These are phyloP conservation scores for Russula olivacea DNA, from an alignment of 768 basidiomycete species.

Conservation along the genomic window DNA sequence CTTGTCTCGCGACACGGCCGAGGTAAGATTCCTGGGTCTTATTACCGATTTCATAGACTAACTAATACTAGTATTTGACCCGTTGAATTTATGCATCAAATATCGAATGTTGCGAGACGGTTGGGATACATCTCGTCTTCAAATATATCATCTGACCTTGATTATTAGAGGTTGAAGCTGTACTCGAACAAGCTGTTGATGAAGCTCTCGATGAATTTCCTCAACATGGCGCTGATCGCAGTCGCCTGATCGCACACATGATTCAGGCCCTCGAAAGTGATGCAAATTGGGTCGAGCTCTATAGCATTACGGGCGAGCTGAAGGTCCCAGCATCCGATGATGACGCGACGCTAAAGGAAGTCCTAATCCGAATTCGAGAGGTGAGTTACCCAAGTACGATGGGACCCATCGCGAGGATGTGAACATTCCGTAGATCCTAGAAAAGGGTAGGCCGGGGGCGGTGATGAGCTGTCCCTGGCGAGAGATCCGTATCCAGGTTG, in stretches of 20 bases:
- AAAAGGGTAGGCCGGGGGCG: constrained; percentile 37
- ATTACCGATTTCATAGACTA: not conserved
- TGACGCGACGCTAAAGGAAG: constrained; percentile 29
- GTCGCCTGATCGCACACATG: constrained; percentile 42
- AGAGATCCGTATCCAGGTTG: constrained; percentile 76
- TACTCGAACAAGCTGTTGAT: constrained; percentile 49
- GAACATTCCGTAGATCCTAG: constrained; percentile 31
- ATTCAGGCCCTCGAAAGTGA: constrained; percentile 57
- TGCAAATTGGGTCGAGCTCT: constrained; percentile 62
- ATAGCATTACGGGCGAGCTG: constrained; percentile 66
- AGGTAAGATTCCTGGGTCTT: constrained; percentile 37
- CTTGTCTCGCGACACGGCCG: constrained; percentile 59
- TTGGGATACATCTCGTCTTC: constrained; percentile 30
- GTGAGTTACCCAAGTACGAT: constrained; percentile 33
- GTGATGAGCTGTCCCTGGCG: constrained; percentile 49
- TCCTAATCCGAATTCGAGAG: constrained; percentile 31
- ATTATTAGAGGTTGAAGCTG: constrained; percentile 55
- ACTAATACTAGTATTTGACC: constrained; percentile 47
- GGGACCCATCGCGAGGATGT: constrained; percentile 8
- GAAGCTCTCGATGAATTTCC: constrained; percentile 37
- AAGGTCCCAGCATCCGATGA: constrained; percentile 42
- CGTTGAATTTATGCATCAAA: constrained; percentile 55
- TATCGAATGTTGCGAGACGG: constrained; percentile 85
- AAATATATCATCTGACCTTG: not conserved
- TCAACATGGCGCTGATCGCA: constrained; percentile 35